Conservation (phyloP, 192 early-diverging fungal species). For the Paraglomus brasilianum region DNA sequence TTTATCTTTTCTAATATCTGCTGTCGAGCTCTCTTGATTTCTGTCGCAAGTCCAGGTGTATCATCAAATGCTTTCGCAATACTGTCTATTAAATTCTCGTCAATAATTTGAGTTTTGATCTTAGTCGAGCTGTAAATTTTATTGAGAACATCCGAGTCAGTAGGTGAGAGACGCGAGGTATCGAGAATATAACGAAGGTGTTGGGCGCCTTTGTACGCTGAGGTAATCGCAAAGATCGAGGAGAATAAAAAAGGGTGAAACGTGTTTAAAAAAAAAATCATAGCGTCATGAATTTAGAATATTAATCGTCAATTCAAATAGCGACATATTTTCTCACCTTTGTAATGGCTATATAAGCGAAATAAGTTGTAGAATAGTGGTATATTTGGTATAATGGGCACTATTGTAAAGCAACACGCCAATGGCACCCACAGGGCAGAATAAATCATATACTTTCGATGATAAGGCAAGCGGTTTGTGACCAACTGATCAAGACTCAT, state of each 20-base stretch:
- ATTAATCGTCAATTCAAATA: too few relatives aligned
- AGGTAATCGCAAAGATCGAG: background rate
- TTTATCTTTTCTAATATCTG: slow-evolving; percentile 24
- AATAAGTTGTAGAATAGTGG: slow-evolving; percentile 78
- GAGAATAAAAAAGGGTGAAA: background rate
- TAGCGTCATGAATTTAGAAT: too few relatives aligned
- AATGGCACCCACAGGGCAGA: slow-evolving; percentile 68
- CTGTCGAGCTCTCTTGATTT: slow-evolving; percentile 22
- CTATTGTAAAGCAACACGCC: slow-evolving; percentile 64
- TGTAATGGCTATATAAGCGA: slow-evolving; percentile 78
- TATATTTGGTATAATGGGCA: slow-evolving; percentile 76
- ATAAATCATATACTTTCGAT: slow-evolving; percentile 67
- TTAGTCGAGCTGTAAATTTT: slow-evolving; percentile 23
- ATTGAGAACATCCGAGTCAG: slow-evolving; percentile 1
- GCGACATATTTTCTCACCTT: slow-evolving; percentile 47
- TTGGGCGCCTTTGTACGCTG: slow-evolving; percentile 31
- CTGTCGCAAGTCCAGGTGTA: background rate
- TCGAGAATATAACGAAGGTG: slow-evolving; percentile 21
- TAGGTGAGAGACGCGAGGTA: background rate
- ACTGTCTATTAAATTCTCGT: slow-evolving; percentile 8
- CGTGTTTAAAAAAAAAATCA: too few relatives aligned
- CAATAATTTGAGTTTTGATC: slow-evolving; percentile 1
- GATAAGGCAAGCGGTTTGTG: slow-evolving; percentile 58
- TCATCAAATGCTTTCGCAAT: slow-evolving; percentile 14
- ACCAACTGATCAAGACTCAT: slow-evolving; percentile 48